Conservation (phyloP, 2,329 filamentous ascomycete species). For the Apiospora saccharicola region DNA sequence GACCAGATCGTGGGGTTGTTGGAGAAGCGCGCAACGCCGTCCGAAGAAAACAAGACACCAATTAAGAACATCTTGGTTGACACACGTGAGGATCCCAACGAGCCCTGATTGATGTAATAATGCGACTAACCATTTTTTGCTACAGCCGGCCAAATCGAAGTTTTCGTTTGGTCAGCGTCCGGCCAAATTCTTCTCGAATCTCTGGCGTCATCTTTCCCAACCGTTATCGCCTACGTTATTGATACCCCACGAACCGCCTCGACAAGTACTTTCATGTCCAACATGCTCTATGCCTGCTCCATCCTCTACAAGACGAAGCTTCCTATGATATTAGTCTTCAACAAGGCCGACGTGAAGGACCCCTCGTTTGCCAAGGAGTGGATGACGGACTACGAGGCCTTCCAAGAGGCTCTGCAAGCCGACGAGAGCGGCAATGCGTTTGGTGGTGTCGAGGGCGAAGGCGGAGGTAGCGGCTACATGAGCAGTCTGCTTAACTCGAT, state of each 20-base stretch:
- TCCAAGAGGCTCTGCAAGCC: constrained; percentile 82
- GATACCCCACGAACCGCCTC: constrained; percentile 93
- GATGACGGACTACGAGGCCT: constrained; percentile 99
- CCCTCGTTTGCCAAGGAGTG: constrained; percentile 93
- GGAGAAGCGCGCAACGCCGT: constrained; percentile 81
- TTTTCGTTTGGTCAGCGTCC: constrained; percentile 97
- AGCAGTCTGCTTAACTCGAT: constrained; percentile 94
- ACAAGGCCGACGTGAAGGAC: constrained; percentile 96
- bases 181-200: constrained; percentile 94
- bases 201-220: constrained; percentile 92
- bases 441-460: constrained; percentile 66
- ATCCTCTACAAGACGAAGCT: constrained; percentile 99
- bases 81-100: constrained; percentile 62
- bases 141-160: constrained; percentile 87
- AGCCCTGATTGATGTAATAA: constrained; percentile 6
- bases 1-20: constrained; percentile 90
- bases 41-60: constrained; percentile 52
- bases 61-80: constrained; percentile 91
- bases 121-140: constrained; percentile 31
- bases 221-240: constrained; percentile 96
- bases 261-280: constrained; percentile 98
- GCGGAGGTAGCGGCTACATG: constrained; percentile 90
- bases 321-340: constrained; percentile 98
- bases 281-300: constrained; percentile 99
- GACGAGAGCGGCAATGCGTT: constrained; percentile 83